Percentiles rank a stretch among this genome's conserved stretches.
Evolutionary conservation across 495 filamentous ascomycete species (phyloP).

Genomic region (Cercophora newfieldiana): DNA sequence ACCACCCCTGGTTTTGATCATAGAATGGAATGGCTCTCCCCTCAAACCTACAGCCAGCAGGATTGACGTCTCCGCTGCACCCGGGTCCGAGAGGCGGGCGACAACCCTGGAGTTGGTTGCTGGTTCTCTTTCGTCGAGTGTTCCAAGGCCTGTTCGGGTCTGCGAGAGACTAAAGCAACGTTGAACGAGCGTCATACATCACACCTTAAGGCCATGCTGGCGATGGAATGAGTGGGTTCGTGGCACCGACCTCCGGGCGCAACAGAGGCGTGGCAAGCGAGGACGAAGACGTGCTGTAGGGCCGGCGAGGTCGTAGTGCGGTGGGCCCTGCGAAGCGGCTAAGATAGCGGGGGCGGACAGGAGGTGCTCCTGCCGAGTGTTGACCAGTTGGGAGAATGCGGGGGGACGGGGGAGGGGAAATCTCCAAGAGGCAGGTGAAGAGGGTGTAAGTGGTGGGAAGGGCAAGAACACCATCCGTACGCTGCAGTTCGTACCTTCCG

Average conservation of each 20-base stretch:
- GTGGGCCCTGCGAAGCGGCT: background rate
- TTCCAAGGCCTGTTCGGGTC: background rate
- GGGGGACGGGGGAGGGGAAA: slow-evolving; percentile 6
- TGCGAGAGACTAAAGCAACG: background rate
- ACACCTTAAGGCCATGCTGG: background rate
- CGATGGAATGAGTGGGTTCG: background rate
- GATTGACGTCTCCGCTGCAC: background rate
- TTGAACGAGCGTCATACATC: background rate
- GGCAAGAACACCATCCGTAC: slow-evolving; percentile 12
- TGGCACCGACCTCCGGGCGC: background rate
- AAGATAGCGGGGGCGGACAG: background rate
- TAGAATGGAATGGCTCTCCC: background rate
- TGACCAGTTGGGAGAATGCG: background rate
- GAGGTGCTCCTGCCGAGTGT: background rate
- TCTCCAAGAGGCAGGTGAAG: slow-evolving; percentile 2
- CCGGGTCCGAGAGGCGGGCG: background rate
- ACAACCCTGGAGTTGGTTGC: background rate
- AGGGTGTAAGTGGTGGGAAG: slow-evolving; percentile 6
- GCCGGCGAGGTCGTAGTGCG: background rate
- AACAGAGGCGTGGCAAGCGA: no score
- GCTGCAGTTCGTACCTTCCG: background rate
- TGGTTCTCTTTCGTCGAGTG: background rate
- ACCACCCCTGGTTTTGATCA: background rate
- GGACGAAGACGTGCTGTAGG: no score
- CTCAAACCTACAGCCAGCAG: background rate